A percentile compares a stretch with the other conserved stretches of the same genome.
phyloP scores from a whole-genome alignment of 2,329 filamentous ascomycete species.

The Monosporascus sp. region DNA sequence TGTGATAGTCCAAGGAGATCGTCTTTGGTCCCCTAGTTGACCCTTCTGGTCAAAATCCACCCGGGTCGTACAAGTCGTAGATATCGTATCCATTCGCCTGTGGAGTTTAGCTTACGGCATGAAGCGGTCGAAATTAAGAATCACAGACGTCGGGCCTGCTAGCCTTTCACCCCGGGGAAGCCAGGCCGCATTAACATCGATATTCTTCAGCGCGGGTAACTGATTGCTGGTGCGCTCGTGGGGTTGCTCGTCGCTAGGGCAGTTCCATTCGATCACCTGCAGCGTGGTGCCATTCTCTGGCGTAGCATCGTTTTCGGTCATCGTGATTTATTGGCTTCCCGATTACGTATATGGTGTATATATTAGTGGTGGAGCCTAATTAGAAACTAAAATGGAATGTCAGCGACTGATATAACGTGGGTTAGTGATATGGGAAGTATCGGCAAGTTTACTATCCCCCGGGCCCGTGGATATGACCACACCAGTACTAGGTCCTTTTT shows the following conservation, averaged over 20 bases:
- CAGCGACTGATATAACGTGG: neutral
- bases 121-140: neutral
- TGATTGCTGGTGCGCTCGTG: conserved; percentile 52
- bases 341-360: neutral
- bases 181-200: conserved; percentile 61
- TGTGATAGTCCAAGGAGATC: conserved; percentile 51
- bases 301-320: conserved; percentile 15
- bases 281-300: conserved; percentile 29
- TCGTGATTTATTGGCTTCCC: conserved; percentile 1
- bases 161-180: conserved; percentile 38
- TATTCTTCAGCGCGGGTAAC: conserved; percentile 48
- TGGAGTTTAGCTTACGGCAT: neutral
- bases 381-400: neutral
- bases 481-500: no score
- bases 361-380: neutral
- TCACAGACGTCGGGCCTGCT: no score
- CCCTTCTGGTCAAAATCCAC: conserved; percentile 70
- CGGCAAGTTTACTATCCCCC: neutral
- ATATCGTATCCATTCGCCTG: conserved; percentile 64
- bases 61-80: conserved; percentile 66
- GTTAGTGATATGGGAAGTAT: neutral
- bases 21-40: conserved; percentile 62
- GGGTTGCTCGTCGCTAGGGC: conserved; percentile 54
- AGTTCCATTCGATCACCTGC: conserved; percentile 70
- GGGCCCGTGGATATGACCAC: neutral